These are phyloP conservation scores for Pisolithus marmoratus DNA, from an alignment of 768 basidiomycete genomes.

Conservation along the genomic window DNA sequence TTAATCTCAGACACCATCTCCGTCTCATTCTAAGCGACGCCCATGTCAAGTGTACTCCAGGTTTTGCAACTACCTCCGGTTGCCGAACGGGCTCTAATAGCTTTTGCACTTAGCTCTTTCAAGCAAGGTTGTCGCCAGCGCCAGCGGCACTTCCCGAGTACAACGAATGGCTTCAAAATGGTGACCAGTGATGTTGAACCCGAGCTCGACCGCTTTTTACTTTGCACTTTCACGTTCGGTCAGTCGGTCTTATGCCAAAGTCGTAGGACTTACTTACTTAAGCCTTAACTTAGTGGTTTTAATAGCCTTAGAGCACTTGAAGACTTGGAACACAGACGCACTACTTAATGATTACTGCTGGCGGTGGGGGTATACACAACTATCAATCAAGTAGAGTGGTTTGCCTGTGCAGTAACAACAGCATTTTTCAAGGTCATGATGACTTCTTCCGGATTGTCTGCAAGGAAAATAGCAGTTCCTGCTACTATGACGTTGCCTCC, in stretches of 20 bases:
- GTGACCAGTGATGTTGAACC: conserved; percentile 28
- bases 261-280: conserved; percentile 12
- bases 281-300: conserved; percentile 23
- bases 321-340: background rate
- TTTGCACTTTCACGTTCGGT: conserved; percentile 7
- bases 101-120: too few species aligned
- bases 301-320: conserved; percentile 10
- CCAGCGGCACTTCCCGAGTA: too few species aligned
- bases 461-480: conserved; percentile 90
- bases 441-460: conserved; percentile 71
- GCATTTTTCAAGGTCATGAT: conserved; percentile 66
- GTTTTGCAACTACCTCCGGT: too few species aligned
- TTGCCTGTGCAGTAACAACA: conserved; percentile 44
- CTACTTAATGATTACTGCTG: background rate
- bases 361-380: background rate
- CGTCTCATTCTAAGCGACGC: too few species aligned
- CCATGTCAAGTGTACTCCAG: too few species aligned
- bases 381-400: background rate
- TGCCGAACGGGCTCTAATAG: too few species aligned
- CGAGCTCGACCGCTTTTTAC: conserved; percentile 1
- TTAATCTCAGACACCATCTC: too few species aligned
- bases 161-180: conserved; percentile 72
- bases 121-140: too few species aligned
- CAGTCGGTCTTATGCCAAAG: conserved; percentile 22
- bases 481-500: conserved; percentile 99